Base-by-base conservation (phyloP, 129 eudicot genomes). In the Lactuca sativa region DNA sequence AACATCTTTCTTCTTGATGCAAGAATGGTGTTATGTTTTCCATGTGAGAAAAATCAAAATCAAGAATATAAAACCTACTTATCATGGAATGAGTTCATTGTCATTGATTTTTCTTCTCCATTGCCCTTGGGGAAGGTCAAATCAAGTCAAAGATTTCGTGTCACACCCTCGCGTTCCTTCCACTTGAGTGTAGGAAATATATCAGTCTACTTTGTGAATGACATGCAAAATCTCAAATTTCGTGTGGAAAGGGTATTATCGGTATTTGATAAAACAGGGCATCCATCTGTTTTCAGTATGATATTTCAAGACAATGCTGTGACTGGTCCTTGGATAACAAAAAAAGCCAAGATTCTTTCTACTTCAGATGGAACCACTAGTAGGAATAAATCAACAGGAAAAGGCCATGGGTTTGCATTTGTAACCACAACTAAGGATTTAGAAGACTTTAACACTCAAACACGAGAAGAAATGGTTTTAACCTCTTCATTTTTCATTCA, bases 271-370 rank as follows among this genome's bases (percentile, higher is more conserved):
- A 77, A 70, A 60, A 65, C 66, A 3, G 74, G 78, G 21, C 54
- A 31, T 71, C 78, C 72, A 9, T 82, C 93, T 34, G 77, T 87
- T 56, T 25, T 95, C 58, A 86, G 88, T 77, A 71, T 95, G 83
- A 36, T 80, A 44, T 95, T 96, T 95, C 96, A 83, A 78, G 91
- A 82, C 44, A 74, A 75, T 81, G 69, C 80, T 66, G 81, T 70
- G 57, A 90, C 90, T 30, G 99, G 89, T 64, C 81, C 97, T 62
- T 80, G 89, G 86, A 78, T 95, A 62, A 77, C 82, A 37, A 64
- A 87, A 55, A 84, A 78, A 77, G 97, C 95, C 67, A 87, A 82
- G 82, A 64, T 76, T 79, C 73, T 90, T 59, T 95, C 99, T 59
- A 85, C 81, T 71, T 90, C 86, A 61, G 96, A 82, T 62, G 84